Conservation (phyloP, 768 basidiomycete species). For the Russula compacta region DNA sequence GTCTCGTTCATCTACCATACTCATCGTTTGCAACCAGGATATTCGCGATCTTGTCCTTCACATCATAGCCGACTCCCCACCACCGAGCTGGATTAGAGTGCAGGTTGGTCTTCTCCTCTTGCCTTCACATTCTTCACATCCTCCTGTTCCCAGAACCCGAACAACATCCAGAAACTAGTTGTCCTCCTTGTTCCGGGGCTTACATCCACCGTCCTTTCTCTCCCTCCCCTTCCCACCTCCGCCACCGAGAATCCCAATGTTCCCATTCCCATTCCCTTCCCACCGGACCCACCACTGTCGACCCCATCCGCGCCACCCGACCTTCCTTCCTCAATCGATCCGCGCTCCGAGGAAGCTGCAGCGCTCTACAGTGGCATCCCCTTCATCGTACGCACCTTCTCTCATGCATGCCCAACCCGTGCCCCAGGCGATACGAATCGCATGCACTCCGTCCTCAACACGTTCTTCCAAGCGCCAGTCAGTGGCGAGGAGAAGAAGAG, state of each 20-base stretch:
- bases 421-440: conserved; percentile 82
- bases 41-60: conserved; percentile 81
- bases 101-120: conserved; percentile 34
- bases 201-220: conserved; percentile 58
- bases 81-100: conserved; percentile 78
- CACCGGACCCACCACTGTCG: conserved; percentile 26
- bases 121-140: not conserved
- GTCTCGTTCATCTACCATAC: not conserved
- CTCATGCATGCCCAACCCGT: conserved; percentile 86
- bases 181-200: conserved; percentile 81
- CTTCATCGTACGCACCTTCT: conserved; percentile 74
- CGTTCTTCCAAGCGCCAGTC: conserved; percentile 76
- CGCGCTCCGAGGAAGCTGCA: conserved; percentile 18
- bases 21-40: conserved; percentile 43
- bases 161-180: conserved; percentile 69
- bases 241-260: conserved; percentile 50
- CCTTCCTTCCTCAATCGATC: conserved; percentile 20
- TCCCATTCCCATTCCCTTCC: conserved; percentile 40
- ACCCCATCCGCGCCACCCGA: not conserved
- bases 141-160: conserved; percentile 47
- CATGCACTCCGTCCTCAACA: conserved; percentile 78
- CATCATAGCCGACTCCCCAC: conserved; percentile 71
- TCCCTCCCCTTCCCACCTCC: conserved; percentile 64
- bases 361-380: conserved; percentile 33
- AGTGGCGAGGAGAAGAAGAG: conserved; percentile 72